Conservation (phyloP, 2,329 filamentous ascomycete species). For the Penicillium polonicum region DNA sequence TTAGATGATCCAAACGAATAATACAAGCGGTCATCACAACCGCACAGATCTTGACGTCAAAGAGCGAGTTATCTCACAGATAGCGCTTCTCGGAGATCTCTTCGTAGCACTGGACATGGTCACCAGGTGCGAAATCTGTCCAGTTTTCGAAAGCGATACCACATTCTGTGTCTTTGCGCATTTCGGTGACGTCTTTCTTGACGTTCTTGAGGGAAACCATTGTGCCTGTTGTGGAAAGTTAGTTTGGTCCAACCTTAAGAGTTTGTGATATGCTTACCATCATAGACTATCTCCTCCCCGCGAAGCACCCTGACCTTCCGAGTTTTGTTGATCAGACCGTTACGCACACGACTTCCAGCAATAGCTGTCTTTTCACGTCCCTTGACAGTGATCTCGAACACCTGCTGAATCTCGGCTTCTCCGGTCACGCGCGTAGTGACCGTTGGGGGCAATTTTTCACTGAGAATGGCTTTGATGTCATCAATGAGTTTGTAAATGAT, state of each 20-base stretch:
- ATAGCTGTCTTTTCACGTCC: conserved; percentile 69
- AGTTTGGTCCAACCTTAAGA: conserved; percentile 2
- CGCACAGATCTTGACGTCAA: background rate
- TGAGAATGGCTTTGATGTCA: conserved; percentile 58
- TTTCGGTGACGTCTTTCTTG: conserved; percentile 87
- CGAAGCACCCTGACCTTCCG: conserved; percentile 71
- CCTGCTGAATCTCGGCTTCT: conserved; percentile 79
- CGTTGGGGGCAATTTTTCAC: conserved; percentile 65
- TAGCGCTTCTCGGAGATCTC: conserved; percentile 70
- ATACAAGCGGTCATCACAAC: conserved; percentile 4
- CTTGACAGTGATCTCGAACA: conserved; percentile 81
- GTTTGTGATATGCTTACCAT: conserved; percentile 62
- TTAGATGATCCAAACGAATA: conserved; percentile 1
- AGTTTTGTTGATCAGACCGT: conserved; percentile 67
- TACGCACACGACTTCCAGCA: conserved; percentile 83
- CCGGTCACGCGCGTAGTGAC: conserved; percentile 72
- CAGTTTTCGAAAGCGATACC: conserved; percentile 82
- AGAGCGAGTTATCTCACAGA: conserved; percentile 27
- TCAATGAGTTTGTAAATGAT: conserved; percentile 56
- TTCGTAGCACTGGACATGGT: conserved; percentile 85
- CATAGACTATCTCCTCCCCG: conserved; percentile 68
- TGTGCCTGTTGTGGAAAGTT: conserved; percentile 55
- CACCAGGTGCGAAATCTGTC: conserved; percentile 74
- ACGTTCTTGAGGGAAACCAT: conserved; percentile 82
- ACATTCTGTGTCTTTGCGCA: conserved; percentile 91